These are phyloP conservation scores for Rhizopogon rudus DNA, from an alignment of 768 basidiomycete species.

Conservation along the genomic window DNA sequence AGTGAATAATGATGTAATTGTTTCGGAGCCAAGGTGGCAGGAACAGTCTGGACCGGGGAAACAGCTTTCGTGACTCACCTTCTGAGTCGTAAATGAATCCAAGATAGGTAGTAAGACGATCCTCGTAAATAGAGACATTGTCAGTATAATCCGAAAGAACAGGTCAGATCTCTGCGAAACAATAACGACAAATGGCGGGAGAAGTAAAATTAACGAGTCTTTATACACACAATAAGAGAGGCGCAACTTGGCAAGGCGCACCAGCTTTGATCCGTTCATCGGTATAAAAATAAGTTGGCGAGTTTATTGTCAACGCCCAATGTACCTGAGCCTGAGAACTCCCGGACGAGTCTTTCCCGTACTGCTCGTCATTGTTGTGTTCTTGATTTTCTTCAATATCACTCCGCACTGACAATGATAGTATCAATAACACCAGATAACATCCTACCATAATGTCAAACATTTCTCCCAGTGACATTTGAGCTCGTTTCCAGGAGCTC, in stretches of 20 bases:
- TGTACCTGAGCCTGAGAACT: too few relatives aligned
- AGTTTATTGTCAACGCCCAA: too few relatives aligned
- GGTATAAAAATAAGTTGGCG: conserved; percentile 1
- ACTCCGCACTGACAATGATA: too few relatives aligned
- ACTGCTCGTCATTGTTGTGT: too few relatives aligned
- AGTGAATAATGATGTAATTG: background rate
- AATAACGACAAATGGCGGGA: background rate
- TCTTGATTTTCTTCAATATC: too few relatives aligned
- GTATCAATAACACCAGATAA: too few relatives aligned
- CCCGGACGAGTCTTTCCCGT: too few relatives aligned
- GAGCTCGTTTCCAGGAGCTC: too few relatives aligned
- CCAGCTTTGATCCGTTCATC: conserved; percentile 14
- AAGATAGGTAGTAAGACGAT: conserved; percentile 16
- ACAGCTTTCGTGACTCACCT: background rate
- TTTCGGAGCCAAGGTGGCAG: background rate
- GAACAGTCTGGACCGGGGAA: background rate
- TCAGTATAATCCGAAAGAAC: conserved; percentile 8
- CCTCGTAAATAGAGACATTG: conserved; percentile 19
- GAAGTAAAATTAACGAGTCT: background rate
- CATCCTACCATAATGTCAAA: too few relatives aligned
- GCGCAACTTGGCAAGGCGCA: conserved; percentile 9
- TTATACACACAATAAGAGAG: conserved; percentile 22
- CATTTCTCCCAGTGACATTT: too few relatives aligned
- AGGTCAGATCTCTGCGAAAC: conserved; percentile 4
- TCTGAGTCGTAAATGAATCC: conserved; percentile 13